Evolutionary conservation across 306 rosid genomes (phyloP).

Genomic region (Citrullus amarus): DNA sequence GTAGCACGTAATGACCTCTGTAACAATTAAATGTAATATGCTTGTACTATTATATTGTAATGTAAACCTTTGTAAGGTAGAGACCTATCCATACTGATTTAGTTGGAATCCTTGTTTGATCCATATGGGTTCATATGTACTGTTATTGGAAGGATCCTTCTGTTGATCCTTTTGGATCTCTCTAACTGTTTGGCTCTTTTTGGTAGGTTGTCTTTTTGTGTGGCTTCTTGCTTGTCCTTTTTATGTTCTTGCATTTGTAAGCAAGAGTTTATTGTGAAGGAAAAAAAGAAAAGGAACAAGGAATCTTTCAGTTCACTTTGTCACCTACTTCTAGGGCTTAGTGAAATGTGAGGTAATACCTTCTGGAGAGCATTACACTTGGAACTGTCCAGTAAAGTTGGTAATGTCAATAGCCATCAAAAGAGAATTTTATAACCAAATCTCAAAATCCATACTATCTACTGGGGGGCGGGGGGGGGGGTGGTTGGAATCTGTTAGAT

Average conservation of each 20-base stretch:
- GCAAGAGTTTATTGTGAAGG: too few relatives aligned
- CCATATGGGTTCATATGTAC: neutral
- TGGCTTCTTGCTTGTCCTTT: neutral
- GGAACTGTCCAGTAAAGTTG: neutral
- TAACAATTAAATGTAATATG: conserved; percentile 40
- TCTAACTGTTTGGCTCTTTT: neutral
- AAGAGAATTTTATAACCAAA: neutral
- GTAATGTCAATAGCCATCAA: neutral
- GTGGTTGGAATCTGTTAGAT: neutral
- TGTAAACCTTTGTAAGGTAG: conserved; percentile 24
- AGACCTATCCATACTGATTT: conserved; percentile 6
- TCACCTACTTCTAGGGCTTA: neutral
- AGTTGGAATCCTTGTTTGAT: conserved; percentile 4
- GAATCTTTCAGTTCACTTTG: neutral
- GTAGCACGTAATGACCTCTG: conserved; percentile 36
- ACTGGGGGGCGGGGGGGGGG: too few relatives aligned
- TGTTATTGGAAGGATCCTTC: neutral
- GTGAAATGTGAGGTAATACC: neutral
- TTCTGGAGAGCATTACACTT: neutral
- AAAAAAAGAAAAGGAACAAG: too few relatives aligned
- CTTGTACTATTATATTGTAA: conserved; percentile 38
- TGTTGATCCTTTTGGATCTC: neutral
- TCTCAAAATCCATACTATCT: neutral
- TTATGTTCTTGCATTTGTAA: too few relatives aligned
- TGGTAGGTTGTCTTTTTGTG: neutral